Percentiles rank a stretch among this genome's conserved stretches.
Conservation (phyloP, 768 basidiomycete genomes). For the Podaxis rugospora region DNA sequence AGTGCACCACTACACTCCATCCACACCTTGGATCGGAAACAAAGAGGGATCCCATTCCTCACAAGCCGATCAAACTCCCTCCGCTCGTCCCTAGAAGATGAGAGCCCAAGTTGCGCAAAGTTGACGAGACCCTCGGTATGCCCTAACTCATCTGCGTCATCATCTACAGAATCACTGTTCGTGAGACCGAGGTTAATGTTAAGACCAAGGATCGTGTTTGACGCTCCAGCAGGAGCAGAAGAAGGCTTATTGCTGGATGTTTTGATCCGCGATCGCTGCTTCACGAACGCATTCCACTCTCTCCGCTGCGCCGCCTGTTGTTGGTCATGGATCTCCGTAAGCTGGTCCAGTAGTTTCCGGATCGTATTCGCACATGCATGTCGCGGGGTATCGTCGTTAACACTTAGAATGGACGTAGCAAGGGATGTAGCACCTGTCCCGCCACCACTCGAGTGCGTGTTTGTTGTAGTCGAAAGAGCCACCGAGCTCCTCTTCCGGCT, state of each 20-base stretch:
- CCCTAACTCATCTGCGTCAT: constrained; percentile 68
- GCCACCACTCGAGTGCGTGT: constrained; percentile 47
- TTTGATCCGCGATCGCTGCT: constrained; percentile 52
- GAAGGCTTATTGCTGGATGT: constrained; percentile 21
- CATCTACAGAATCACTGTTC: constrained; percentile 18
- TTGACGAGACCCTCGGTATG: constrained; percentile 88
- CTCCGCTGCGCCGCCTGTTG: constrained; percentile 63
- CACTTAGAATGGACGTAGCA: constrained; percentile 48
- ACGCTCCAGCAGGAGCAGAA: constrained; percentile 37
- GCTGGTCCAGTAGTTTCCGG: constrained; percentile 63
- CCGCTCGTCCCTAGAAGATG: constrained; percentile 72
- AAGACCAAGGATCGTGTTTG: constrained; percentile 66
- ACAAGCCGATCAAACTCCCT: constrained; percentile 77
- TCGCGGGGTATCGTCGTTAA: constrained; percentile 59
- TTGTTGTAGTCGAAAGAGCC: constrained; percentile 16
- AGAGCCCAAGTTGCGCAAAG: constrained; percentile 82
- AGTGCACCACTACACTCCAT: constrained; percentile 90
- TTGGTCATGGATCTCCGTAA: constrained; percentile 80
- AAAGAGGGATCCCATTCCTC: constrained; percentile 83
- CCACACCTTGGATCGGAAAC: constrained; percentile 87
- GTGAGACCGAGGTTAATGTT: constrained; percentile 27
- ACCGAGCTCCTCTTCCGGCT: constrained; percentile 44
- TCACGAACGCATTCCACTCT: constrained; percentile 89
- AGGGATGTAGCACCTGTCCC: constrained; percentile 33
- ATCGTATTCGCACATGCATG: constrained; percentile 78